These are phyloP conservation scores for Anaeromyces robustus DNA, from an alignment of 192 early-diverging fungal species.

Conservation along the genomic window DNA sequence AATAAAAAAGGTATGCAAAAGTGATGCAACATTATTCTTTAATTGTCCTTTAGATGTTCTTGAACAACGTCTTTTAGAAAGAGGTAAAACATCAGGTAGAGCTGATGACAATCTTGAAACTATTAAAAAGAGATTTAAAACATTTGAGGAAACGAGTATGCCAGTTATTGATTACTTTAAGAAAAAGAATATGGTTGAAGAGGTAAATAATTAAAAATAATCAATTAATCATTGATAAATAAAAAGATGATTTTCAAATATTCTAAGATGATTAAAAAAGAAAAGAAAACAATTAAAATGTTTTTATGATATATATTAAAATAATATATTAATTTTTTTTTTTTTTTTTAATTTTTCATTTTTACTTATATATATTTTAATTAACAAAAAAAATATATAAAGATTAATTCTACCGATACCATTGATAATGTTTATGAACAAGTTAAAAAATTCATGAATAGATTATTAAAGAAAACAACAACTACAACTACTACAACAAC, in stretches of 20 bases:
- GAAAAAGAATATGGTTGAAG: constrained; percentile 7
- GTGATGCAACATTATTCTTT: constrained; percentile 31
- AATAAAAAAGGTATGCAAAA: constrained; percentile 15
- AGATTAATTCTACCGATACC: neutral
- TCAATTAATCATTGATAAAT: too few relatives aligned
- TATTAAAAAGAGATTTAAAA: constrained; percentile 24
- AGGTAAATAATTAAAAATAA: constrained; percentile 5
- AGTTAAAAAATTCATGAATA: neutral
- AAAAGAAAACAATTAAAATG: too few relatives aligned
- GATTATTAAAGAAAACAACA: neutral
- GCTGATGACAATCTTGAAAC: constrained; percentile 41
- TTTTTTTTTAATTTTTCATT: too few relatives aligned
- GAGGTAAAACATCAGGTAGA: constrained; percentile 30
- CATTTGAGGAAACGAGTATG: constrained; percentile 26
- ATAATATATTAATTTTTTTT: too few relatives aligned
- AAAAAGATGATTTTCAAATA: too few relatives aligned
- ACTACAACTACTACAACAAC: too few relatives aligned
- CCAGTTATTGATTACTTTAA: constrained; percentile 29
- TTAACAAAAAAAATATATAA: too few relatives aligned
- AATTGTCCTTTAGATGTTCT: constrained; percentile 28
- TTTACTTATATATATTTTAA: too few relatives aligned
- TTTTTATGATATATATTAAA: too few relatives aligned
- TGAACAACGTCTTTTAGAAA: constrained; percentile 30
- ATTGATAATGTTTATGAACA: neutral
- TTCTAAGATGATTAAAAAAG: too few relatives aligned